Conservation (phyloP, 2,329 filamentous ascomycete species). For the Claviceps arundinis region DNA sequence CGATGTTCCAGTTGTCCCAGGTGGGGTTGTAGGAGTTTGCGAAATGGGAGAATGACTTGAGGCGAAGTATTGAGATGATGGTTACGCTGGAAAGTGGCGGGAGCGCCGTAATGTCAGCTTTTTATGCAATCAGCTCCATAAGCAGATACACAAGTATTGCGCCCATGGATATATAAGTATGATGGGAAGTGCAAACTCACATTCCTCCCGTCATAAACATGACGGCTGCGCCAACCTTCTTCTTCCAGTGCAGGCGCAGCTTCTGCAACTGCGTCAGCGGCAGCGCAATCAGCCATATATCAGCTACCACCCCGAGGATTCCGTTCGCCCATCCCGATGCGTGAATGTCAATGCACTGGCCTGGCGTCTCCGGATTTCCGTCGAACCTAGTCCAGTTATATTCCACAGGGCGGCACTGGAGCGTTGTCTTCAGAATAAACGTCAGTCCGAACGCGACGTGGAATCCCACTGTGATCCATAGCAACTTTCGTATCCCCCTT, state of each 20-base stretch:
- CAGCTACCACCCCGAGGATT: constrained; percentile 29
- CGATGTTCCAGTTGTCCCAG: constrained; percentile 11
- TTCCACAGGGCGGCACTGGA: constrained; percentile 31
- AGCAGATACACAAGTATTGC: not conserved
- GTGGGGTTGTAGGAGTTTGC: constrained; percentile 13
- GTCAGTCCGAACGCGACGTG: constrained; percentile 20
- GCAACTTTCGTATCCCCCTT: constrained; percentile 17
- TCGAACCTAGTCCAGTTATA: constrained; percentile 28
- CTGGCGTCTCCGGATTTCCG: constrained; percentile 28
- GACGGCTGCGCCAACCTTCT: constrained; percentile 21
- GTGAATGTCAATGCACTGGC: constrained; percentile 32
- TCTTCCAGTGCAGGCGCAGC: constrained; percentile 13
- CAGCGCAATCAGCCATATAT: constrained; percentile 32
- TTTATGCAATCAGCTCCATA: not conserved
- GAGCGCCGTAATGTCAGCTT: not conserved
- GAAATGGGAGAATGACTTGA: constrained; percentile 11
- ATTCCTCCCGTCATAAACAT: constrained; percentile 30
- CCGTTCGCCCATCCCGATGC: constrained; percentile 33
- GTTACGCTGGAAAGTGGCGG: constrained; percentile 10
- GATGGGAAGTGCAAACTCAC: constrained; percentile 9
- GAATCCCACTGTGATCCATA: constrained; percentile 23
- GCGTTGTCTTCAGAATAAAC: constrained; percentile 25
- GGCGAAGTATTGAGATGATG: constrained; percentile 13
- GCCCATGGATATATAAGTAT: not conserved
- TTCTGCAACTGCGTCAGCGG: constrained; percentile 28